Conservation (phyloP, 2,329 filamentous ascomycete species). For the Colletotrichum camelliae region DNA sequence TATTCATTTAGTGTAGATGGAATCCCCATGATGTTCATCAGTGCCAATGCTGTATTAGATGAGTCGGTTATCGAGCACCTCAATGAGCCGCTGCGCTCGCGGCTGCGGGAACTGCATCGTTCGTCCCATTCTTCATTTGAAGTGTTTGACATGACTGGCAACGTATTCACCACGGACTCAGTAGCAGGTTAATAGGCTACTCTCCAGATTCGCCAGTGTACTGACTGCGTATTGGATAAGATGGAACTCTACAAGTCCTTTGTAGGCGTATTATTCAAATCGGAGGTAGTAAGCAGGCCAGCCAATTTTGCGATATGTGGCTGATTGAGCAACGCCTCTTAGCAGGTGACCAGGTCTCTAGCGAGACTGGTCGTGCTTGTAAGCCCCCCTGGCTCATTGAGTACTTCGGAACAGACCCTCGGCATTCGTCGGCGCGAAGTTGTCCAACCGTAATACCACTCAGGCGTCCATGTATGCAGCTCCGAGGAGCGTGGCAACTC, state of each 20-base stretch:
- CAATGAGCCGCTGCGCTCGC: background rate
- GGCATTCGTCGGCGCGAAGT: background rate
- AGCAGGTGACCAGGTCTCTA: too few relatives aligned
- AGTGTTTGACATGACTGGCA: background rate
- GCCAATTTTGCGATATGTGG: too few relatives aligned
- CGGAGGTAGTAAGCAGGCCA: too few relatives aligned
- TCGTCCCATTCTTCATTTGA: background rate
- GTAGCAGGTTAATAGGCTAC: background rate
- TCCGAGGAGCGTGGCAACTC: background rate
- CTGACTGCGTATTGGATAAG: background rate
- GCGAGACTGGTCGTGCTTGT: too few relatives aligned
- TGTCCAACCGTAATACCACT: too few relatives aligned
- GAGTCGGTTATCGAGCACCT: background rate
- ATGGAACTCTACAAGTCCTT: background rate
- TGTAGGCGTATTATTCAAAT: too few relatives aligned
- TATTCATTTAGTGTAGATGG: background rate
- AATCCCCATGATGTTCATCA: background rate
- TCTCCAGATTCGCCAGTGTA: background rate
- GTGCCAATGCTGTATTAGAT: background rate
- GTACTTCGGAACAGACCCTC: background rate
- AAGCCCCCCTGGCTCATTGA: too few relatives aligned
- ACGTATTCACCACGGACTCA: background rate
- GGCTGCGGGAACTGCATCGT: fast-evolving
- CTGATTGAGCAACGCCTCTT: too few relatives aligned
- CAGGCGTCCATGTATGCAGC: too few relatives aligned